Conservation (phyloP, 371 early-diverging fungal species). For the Mortierella sp. region DNA sequence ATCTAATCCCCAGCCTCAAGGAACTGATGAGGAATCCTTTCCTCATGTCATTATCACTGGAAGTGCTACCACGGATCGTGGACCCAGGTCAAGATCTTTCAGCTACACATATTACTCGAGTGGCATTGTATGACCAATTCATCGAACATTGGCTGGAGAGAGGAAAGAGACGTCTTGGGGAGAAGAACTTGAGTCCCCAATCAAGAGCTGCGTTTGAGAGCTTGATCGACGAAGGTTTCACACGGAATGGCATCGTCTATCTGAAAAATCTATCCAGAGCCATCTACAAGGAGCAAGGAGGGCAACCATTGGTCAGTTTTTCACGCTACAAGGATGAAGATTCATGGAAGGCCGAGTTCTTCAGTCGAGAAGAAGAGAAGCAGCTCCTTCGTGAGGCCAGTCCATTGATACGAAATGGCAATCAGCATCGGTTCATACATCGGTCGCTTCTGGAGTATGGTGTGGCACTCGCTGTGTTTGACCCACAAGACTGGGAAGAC, state of each 20-base stretch:
- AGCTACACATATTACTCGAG: not conserved
- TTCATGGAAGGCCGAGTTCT: slow-evolving; percentile 7
- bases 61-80: slow-evolving; percentile 2
- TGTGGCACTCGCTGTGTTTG: not conserved
- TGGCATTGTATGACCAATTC: slow-evolving; percentile 12
- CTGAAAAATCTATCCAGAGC: slow-evolving; percentile 1
- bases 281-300: slow-evolving; percentile 6
- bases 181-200: not conserved
- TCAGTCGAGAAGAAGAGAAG: not conserved
- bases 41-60: slow-evolving; percentile 4
- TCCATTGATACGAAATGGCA: slow-evolving; percentile 6
- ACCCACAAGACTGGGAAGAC: not conserved
- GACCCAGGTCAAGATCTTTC: not conserved
- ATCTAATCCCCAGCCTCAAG: slow-evolving; percentile 1
- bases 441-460: slow-evolving; percentile 9
- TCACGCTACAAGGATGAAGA: not conserved
- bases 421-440: slow-evolving; percentile 12
- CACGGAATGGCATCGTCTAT: not conserved
- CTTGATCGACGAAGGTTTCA: not conserved
- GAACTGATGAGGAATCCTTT: slow-evolving; percentile 21
- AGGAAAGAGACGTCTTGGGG: not conserved
- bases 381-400: slow-evolving; percentile 6
- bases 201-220: not conserved
- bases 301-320: slow-evolving; percentile 1
- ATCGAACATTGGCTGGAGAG: slow-evolving; percentile 1